phyloP scores from a whole-genome alignment of 2,329 filamentous ascomycete species.

The Fusarium sp. region DNA sequence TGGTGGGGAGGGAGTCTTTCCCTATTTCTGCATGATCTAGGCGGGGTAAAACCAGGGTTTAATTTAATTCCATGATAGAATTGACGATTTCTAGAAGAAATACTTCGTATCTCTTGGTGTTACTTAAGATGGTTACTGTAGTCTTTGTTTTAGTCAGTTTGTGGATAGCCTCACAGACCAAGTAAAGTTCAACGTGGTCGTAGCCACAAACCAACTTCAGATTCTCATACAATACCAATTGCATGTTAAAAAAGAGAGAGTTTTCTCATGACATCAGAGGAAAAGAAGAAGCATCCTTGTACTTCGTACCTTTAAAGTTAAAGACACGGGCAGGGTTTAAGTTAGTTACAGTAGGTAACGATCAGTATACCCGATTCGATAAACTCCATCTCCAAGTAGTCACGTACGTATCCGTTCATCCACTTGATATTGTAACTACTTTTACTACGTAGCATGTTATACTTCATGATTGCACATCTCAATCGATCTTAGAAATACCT shows the following conservation, averaged over 20 bases:
- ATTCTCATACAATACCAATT: background rate
- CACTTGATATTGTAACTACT: background rate
- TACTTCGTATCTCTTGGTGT: too few species aligned
- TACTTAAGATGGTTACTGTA: too few species aligned
- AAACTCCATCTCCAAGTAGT: conserved; percentile 13
- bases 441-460: background rate
- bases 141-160: background rate
- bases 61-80: too few species aligned
- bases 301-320: background rate
- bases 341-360: conserved; percentile 3
- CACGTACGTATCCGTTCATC: background rate
- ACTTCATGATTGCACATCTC: background rate
- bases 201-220: background rate
- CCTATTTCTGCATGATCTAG: conserved; percentile 1
- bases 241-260: too few species aligned
- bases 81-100: too few species aligned
- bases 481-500: too few species aligned
- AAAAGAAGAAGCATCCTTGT: background rate
- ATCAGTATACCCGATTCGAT: conserved; percentile 43
- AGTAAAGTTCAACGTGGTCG: background rate
- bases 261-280: background rate
- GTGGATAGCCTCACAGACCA: conserved; percentile 6
- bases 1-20: conserved; percentile 19
- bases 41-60: too few species aligned
- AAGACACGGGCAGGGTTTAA: background rate